Evolutionary conservation across 768 basidiomycete species (phyloP), one percentile per base, ranked within the genome.

Genomic region (Russula dissimulans): DNA sequence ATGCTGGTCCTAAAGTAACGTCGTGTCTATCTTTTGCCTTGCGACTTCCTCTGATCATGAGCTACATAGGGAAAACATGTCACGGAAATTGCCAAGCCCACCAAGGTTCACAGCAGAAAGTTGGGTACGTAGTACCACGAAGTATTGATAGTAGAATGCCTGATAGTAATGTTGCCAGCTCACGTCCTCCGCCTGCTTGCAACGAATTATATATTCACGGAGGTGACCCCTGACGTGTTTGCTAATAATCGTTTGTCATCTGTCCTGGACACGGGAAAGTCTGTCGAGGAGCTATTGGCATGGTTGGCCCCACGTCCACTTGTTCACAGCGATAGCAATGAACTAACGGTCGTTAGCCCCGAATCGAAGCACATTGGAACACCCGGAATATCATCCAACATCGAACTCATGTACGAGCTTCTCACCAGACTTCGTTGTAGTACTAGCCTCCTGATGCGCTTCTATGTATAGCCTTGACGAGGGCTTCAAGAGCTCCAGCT

Each of bases 31-130:
- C n/a, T 8, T 9, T 42, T 2, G 18, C 3, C n/a, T 29, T 22
- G 5, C 8, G 4, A 11, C 26, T 11, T 10, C 3, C 22, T 1
- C 31, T 6, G 11, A 41, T n/a, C 17, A 22, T 32, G 50, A 18
- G 36, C 34, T 2, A 12, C 54, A 11, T 59, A 74, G 74, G 76
- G 76, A 0, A 56, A 75, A 26, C 76, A 78, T 39, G 68, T 72
- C n/a, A 60, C 69, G 7, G 73, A 76, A 6, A 76, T 78, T 42
- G 74, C 71, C 12, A 67, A 64, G 26, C 71, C 69, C 22, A 71
- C 68, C 50, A 64, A 63, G 4, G 65, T 73, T 48, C 68, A 74
- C 46, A 59, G 70, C 2, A 52, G 62, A n/a, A 75, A 75, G 59
- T 64, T 78, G 3, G 73, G 76, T 76, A 60, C 10, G 66, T 67